A percentile compares a stretch with the other conserved stretches of the same genome.
phyloP scores from a whole-genome alignment of 345 rosid genomes.

The Camelina neglecta region DNA sequence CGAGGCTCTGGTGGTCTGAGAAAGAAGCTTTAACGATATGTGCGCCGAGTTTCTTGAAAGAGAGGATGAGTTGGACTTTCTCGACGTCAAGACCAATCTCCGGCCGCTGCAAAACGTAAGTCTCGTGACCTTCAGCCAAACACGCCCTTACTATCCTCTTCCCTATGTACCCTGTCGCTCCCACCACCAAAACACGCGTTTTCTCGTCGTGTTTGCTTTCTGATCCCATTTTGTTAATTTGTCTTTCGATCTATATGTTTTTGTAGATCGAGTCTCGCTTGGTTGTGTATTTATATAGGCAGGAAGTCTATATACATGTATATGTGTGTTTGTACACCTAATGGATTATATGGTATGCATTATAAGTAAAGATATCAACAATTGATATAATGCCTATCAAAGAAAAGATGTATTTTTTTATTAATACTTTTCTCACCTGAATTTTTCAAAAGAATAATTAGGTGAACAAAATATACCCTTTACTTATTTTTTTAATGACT shows the following conservation, averaged over 20 bases:
- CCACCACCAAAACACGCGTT: slow-evolving; percentile 64
- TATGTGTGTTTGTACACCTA: slow-evolving; percentile 23
- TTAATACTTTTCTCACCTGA: not conserved
- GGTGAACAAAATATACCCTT: slow-evolving; percentile 3
- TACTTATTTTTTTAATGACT: not conserved
- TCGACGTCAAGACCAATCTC: slow-evolving; percentile 79
- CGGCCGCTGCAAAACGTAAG: slow-evolving; percentile 60
- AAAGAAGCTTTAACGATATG: slow-evolving; percentile 64
- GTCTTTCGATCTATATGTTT: not conserved
- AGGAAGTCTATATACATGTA: not conserved
- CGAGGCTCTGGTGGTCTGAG: slow-evolving; percentile 52
- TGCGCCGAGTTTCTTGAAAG: slow-evolving; percentile 68
- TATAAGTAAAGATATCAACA: slow-evolving; percentile 38
- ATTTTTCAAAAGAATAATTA: not conserved
- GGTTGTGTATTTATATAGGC: slow-evolving; percentile 10
- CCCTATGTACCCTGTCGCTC: slow-evolving; percentile 84
- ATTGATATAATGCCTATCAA: slow-evolving; percentile 14
- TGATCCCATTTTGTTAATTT: slow-evolving; percentile 24
- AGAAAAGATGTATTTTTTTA: not conserved
- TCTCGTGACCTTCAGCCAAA: slow-evolving; percentile 66
- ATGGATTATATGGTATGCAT: slow-evolving; percentile 38
- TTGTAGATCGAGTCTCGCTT: not conserved
- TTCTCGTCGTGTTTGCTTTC: slow-evolving; percentile 29
- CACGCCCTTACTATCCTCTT: slow-evolving; percentile 80
- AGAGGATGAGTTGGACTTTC: slow-evolving; percentile 65